phyloP scores from a whole-genome alignment of 305 asterid genomes.

The Solanum aculeatissimum region DNA sequence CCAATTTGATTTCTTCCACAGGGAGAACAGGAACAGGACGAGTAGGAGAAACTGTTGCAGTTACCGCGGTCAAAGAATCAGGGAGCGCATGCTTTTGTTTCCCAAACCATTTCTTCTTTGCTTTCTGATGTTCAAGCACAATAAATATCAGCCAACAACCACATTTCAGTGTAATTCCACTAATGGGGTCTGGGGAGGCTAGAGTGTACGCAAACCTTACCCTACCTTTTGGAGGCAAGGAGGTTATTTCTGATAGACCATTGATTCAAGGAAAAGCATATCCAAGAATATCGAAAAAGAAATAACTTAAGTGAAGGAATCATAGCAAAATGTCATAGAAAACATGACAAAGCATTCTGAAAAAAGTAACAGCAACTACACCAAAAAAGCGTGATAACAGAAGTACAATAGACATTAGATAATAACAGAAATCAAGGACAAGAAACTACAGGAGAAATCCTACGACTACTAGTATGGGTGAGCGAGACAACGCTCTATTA shows the following conservation, averaged over 20 bases:
- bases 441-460: not conserved
- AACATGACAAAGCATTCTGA: not conserved
- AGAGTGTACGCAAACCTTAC: not conserved
- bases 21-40: constrained; percentile 19
- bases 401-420: not conserved
- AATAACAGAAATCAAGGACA: not conserved
- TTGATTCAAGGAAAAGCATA: not conserved
- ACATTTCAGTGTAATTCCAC: not conserved
- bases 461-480: not conserved
- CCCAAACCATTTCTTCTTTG: constrained; percentile 31
- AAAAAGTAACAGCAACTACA: not conserved
- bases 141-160: not conserved
- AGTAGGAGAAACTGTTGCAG: constrained; percentile 30
- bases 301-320: not conserved
- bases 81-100: constrained; percentile 36
- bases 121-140: constrained; percentile 29
- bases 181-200: not conserved
- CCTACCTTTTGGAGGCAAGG: not conserved
- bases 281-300: not conserved
- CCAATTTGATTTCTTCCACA: constrained; percentile 47
- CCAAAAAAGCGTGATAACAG: not conserved
- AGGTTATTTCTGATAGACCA: not conserved
- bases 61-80: constrained; percentile 23
- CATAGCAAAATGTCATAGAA: not conserved
- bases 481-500: not conserved